Conservation (phyloP, 2,329 filamentous ascomycete genomes). For the Karstenula rhodostoma region DNA sequence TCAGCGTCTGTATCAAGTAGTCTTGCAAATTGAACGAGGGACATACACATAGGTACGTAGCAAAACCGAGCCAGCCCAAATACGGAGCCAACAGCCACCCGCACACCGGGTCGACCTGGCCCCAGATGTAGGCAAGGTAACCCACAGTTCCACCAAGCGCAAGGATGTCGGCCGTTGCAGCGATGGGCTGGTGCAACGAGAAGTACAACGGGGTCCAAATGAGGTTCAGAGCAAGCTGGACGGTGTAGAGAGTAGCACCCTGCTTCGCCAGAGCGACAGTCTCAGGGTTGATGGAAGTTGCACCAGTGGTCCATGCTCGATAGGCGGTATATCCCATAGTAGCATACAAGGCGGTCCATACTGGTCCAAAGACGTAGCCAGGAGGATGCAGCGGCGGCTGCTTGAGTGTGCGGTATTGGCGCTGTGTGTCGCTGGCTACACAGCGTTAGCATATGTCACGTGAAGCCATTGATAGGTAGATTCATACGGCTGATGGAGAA, state of each 20-base stretch:
- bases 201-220: slow-evolving; percentile 96
- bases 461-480: background rate
- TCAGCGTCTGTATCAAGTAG: too few species aligned
- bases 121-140: slow-evolving; percentile 81
- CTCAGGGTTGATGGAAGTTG: slow-evolving; percentile 58
- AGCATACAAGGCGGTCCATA: slow-evolving; percentile 66
- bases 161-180: slow-evolving; percentile 78
- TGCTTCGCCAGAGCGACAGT: slow-evolving; percentile 67
- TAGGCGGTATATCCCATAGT: slow-evolving; percentile 90
- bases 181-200: slow-evolving; percentile 74
- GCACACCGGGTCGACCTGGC: slow-evolving; percentile 73
- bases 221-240: slow-evolving; percentile 85
- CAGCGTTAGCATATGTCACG: background rate
- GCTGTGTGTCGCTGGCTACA: slow-evolving; percentile 51
- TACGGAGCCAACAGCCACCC: slow-evolving; percentile 82
- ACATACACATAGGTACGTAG: slow-evolving; percentile 77
- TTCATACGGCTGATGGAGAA: slow-evolving; percentile 68
- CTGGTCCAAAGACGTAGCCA: slow-evolving; percentile 64
- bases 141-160: slow-evolving; percentile 73
- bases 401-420: slow-evolving; percentile 70
- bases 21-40: too few species aligned
- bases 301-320: slow-evolving; percentile 72
- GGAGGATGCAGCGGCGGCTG: slow-evolving; percentile 69
- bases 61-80: slow-evolving; percentile 86
- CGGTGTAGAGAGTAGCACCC: slow-evolving; percentile 81